These are phyloP conservation scores for Gillenia trifoliata DNA, from an alignment of 306 rosid genomes.

Conservation along the genomic window DNA sequence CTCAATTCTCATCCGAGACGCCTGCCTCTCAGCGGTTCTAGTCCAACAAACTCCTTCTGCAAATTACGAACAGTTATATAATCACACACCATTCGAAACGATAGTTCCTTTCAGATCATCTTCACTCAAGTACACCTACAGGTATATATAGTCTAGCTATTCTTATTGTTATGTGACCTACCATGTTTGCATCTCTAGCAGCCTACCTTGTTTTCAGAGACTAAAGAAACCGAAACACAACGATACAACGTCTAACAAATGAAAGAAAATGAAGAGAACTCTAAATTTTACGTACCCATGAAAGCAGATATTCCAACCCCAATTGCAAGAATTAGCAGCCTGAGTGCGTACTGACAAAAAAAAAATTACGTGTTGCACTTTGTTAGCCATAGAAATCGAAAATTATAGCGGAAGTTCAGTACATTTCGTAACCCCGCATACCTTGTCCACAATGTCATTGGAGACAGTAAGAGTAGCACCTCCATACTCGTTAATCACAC, in stretches of 20 bases:
- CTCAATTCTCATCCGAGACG: slow-evolving; percentile 55
- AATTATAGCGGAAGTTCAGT: not conserved
- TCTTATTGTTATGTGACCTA: no score
- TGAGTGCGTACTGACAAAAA: slow-evolving; percentile 46
- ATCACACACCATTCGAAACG: not conserved
- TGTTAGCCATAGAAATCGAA: not conserved
- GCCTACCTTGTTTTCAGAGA: not conserved
- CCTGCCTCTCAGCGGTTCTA: slow-evolving; percentile 79
- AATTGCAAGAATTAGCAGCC: slow-evolving; percentile 38
- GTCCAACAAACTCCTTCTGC: slow-evolving; percentile 83
- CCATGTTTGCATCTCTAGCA: not conserved
- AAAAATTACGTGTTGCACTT: not conserved
- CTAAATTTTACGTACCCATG: slow-evolving; percentile 34
- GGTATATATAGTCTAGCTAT: no score
- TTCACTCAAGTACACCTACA: not conserved
- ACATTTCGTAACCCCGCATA: not conserved
- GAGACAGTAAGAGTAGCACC: slow-evolving; percentile 25
- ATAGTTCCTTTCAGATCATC: not conserved
- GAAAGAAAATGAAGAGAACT: not conserved
- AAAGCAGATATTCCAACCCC: slow-evolving; percentile 64
- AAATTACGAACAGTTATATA: not conserved
- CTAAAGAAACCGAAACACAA: not conserved
- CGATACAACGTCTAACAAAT: not conserved
- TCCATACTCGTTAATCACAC: slow-evolving; percentile 58
- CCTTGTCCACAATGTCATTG: slow-evolving; percentile 43